phyloP scores from a whole-genome alignment of 2,329 filamentous ascomycete genomes.

The Gliomastix tumulicola region DNA sequence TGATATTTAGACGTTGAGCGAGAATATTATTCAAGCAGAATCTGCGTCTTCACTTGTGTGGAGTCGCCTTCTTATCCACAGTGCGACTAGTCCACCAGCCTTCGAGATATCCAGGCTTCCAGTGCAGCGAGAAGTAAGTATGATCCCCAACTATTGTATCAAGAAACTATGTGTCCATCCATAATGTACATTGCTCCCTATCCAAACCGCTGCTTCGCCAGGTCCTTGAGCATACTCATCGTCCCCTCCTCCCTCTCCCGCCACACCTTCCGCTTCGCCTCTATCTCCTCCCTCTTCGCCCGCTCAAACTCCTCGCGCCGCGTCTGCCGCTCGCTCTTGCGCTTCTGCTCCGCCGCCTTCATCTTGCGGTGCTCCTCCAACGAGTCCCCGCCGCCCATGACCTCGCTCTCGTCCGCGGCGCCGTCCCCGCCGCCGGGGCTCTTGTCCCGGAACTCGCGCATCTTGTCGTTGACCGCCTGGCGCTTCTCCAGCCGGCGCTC shows the following conservation, averaged over 20 bases:
- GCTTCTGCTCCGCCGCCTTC: constrained; percentile 58
- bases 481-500: constrained; percentile 87
- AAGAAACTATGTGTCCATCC: no score
- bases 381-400: constrained; percentile 67
- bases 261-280: constrained; percentile 65
- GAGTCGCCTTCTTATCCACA: no score
- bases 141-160: no score
- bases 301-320: constrained; percentile 73
- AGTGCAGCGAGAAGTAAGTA: no score
- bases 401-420: constrained; percentile 60
- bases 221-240: constrained; percentile 69
- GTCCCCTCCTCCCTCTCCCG: constrained; percentile 75
- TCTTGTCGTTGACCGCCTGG: constrained; percentile 61
- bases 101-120: no score
- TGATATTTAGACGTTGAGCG: no score
- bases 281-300: constrained; percentile 70
- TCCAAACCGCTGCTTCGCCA: constrained; percentile 77
- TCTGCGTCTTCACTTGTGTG: no score
- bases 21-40: no score
- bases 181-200: no score
- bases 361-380: constrained; percentile 63
- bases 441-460: constrained; percentile 65
- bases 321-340: constrained; percentile 80
- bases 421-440: constrained; percentile 49
- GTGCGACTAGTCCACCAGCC: no score